Conservation (phyloP, 108 stramenopile genomes). For the Cyclostephanos tholiformis region DNA sequence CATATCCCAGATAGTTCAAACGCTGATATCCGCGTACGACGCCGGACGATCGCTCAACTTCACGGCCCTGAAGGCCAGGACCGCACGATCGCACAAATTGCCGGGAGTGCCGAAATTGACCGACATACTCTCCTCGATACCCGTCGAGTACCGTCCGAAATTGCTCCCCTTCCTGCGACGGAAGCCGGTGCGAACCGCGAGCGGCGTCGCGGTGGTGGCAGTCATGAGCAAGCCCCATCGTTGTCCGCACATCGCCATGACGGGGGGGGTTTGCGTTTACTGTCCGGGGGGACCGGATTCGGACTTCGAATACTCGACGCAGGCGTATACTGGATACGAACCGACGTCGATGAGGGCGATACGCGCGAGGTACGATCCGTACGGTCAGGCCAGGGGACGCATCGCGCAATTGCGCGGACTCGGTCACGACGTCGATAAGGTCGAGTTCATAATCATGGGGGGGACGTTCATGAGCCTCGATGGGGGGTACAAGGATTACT, state of each 20-base stretch:
- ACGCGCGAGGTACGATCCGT: constrained; percentile 94
- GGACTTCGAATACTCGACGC: constrained; percentile 96
- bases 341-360: constrained; percentile 96
- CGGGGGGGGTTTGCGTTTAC: constrained; percentile 94
- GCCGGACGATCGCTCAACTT: constrained; percentile 80
- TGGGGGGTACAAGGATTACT: constrained; percentile 90
- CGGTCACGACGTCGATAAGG: constrained; percentile 94
- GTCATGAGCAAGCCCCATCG: constrained; percentile 97
- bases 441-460: constrained; percentile 97
- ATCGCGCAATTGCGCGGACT: constrained; percentile 85
- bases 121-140: constrained; percentile 91
- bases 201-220: constrained; percentile 93
- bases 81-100: constrained; percentile 82
- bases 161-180: constrained; percentile 86
- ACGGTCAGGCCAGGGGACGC: constrained; percentile 86
- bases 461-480: constrained; percentile 95
- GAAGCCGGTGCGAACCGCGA: constrained; percentile 94
- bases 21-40: constrained; percentile 86
- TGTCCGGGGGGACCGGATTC: constrained; percentile 96
- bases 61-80: constrained; percentile 77
- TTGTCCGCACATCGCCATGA: constrained; percentile 95
- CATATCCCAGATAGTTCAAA: constrained; percentile 81
- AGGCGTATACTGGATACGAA: constrained; percentile 97
- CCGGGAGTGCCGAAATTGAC: constrained; percentile 86
- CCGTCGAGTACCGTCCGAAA: constrained; percentile 72